Conservation (phyloP, 768 basidiomycete species). For the Collybia mongolica region DNA sequence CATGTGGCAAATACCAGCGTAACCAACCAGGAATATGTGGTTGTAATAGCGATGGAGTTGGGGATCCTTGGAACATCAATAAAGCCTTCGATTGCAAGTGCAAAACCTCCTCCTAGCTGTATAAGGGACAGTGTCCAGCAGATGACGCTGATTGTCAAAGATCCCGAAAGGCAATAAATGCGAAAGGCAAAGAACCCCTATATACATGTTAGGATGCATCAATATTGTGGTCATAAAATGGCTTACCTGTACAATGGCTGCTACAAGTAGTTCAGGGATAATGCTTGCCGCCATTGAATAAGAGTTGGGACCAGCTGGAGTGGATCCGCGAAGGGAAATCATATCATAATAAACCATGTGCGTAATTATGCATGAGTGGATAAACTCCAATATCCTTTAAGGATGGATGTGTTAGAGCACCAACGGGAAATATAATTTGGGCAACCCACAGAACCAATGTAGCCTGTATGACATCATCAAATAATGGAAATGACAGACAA, state of each 20-base stretch:
- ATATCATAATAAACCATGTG: conserved; percentile 13
- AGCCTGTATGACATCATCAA: too few relatives aligned
- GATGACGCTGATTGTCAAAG: conserved; percentile 7
- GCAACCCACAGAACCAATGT: too few relatives aligned
- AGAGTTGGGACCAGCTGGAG: too few relatives aligned
- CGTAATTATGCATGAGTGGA: conserved; percentile 16
- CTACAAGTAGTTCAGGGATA: too few relatives aligned
- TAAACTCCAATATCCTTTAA: conserved; percentile 14
- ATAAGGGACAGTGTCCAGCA: conserved; percentile 17
- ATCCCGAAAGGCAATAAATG: conserved; percentile 16
- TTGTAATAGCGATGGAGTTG: conserved; percentile 14
- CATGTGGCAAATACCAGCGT: conserved; percentile 16
- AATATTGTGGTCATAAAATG: too few relatives aligned
- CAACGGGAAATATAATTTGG: too few relatives aligned
- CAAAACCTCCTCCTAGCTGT: conserved; percentile 16
- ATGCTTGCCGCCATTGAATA: too few relatives aligned
- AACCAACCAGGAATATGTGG: conserved; percentile 22
- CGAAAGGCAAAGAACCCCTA: too few relatives aligned
- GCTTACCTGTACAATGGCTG: too few relatives aligned
- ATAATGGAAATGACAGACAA: not conserved
- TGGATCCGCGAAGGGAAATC: too few relatives aligned
- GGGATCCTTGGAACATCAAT: conserved; percentile 20
- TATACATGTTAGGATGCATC: too few relatives aligned
- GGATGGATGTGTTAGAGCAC: not conserved
- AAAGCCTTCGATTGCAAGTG: conserved; percentile 16